Percentiles rank a stretch among this genome's conserved stretches.
These are phyloP conservation scores for Trametes polyzona DNA, from an alignment of 1,284 basidiomycete species.

Conservation along the genomic window DNA sequence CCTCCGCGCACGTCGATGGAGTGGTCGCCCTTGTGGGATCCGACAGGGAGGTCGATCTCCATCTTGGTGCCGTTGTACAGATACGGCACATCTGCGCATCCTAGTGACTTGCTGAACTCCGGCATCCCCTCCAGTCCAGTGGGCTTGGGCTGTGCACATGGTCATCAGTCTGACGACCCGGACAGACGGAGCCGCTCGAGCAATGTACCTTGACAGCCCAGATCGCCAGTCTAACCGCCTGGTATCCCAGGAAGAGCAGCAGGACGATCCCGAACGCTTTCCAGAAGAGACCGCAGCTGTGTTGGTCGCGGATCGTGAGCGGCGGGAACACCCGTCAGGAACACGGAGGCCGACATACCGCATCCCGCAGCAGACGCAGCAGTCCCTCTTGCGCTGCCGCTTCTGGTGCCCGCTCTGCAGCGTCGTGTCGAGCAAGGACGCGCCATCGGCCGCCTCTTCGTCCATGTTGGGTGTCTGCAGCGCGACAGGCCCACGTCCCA, in stretches of 20 bases:
- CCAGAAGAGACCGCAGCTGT: slow-evolving; percentile 56
- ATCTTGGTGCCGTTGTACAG: slow-evolving; percentile 47
- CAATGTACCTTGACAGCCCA: slow-evolving; percentile 53
- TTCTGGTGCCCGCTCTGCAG: slow-evolving; percentile 36
- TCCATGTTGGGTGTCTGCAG: slow-evolving; percentile 38
- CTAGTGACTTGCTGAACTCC: slow-evolving; percentile 54
- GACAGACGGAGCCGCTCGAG: not conserved
- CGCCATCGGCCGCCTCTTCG: slow-evolving; percentile 32
- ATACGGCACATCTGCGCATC: slow-evolving; percentile 48
- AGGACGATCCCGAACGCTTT: slow-evolving; percentile 57
- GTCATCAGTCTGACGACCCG: not conserved
- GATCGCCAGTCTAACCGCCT: slow-evolving; percentile 45
- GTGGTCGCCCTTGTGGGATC: slow-evolving; percentile 41
- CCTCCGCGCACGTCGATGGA: slow-evolving; percentile 50
- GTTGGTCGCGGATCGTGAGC: not conserved
- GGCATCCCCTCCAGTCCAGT: slow-evolving; percentile 60
- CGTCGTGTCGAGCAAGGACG: slow-evolving; percentile 44
- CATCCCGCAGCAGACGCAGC: slow-evolving; percentile 58
- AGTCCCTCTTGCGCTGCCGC: slow-evolving; percentile 41
- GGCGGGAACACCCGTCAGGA: too few species aligned
- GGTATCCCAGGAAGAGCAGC: slow-evolving; percentile 45
- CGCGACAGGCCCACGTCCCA: slow-evolving; percentile 38
- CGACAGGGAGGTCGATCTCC: slow-evolving; percentile 44
- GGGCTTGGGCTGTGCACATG: slow-evolving; percentile 43
- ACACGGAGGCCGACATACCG: slow-evolving; percentile 41